Base-by-base conservation (phyloP, 352 stramenopile genomes). In the Phytopythium ostracodes region DNA sequence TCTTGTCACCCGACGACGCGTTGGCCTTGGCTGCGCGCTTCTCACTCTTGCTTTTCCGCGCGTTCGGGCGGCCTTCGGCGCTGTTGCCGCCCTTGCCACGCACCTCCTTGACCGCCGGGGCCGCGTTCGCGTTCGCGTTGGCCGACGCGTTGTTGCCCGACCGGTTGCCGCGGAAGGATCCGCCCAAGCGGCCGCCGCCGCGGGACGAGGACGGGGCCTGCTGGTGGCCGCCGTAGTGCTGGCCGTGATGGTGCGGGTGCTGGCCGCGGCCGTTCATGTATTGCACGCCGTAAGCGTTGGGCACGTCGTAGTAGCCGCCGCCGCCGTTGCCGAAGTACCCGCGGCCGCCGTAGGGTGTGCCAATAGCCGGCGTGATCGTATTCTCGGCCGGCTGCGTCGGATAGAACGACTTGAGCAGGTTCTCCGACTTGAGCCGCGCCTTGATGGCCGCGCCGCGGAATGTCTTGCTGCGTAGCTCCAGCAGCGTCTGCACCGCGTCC, bases 381-480 rank as follows among this genome's bases (percentile, higher is more conserved):
- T 76, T 82, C 60, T 89, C 78, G n/a, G 67, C 66, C 2, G 67
- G 60, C 67, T 94, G 84, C 27, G 86, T 80, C 49, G 91, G 89
- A 72, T 87, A 96, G 67, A 96, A 97, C 20, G 91, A 95, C 67
- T 94, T 89, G 62, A 98, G 81, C 65, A 97, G 64, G 71, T 96
- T 96, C 75, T 98, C 91, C 38, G 89, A 96, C 79, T 98, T 98
- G 42, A 98, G 73, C 44, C 91, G 85, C 20, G 89, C 91, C 75
- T 97, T 97, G 60, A 98, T 94, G 20, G 85, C 72, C 53, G 84
- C 81, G 57, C 82, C 81, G 64, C 96, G 91, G 66, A 97, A 97
- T 44, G 83, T 94, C 75, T 97, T 96, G 72, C 73, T 89, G 62
- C 89, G 81, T 53, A 98, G 73, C 60, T 77, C 79, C 44, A 98